Base-by-base conservation (phyloP, 306 rosid species). In the Pueraria montana region DNA sequence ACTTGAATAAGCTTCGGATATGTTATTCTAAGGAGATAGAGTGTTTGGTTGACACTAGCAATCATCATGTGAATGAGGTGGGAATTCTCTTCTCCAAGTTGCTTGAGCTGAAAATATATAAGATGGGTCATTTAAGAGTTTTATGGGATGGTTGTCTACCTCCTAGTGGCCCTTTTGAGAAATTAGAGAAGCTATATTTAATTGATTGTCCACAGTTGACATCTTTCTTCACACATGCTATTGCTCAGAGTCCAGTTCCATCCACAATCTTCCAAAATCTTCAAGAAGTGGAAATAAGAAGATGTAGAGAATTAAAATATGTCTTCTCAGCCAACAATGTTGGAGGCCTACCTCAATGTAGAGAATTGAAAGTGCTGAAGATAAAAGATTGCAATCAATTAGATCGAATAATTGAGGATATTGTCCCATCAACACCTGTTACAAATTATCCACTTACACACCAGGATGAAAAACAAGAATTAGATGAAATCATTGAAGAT, bases 201-300 rank as follows among this genome's bases (percentile, higher is more conserved):
- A 1, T 4, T 0, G 0, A 32, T 17, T 85, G 88, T 72, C 38
- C 53, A 30, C 16, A 7, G 11, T 18, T 85, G 64, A 72, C 70
- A 24, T 45, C 4, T 78, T 69, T 82, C 49, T 84, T 53, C 73
- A 17, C 17, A 43, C n/a, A 14, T 72, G 4, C 0, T 0, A 2
- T 66, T 26, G 67, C 40, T 26, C 18, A 4, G 12, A 4, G 40
- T 61, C n/a, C n/a, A n/a, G 21, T 40, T 0, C 24, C 67, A 53
- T 72, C 49, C 71, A 21, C 12, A 66, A 73, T 62, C 74, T 81
- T 79, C 53, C 72, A 61, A 17, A 76, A 73, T 49, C 80, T 81
- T 50, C 55, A 73, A 17, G 5, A 72, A 48, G 52, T 72, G 62
- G 21, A 18, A 42, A 9, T 58, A 58, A 6, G 16, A 7, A 8